phyloP scores from a whole-genome alignment of 2,329 filamentous ascomycete genomes.

The Alternaria dauci region DNA sequence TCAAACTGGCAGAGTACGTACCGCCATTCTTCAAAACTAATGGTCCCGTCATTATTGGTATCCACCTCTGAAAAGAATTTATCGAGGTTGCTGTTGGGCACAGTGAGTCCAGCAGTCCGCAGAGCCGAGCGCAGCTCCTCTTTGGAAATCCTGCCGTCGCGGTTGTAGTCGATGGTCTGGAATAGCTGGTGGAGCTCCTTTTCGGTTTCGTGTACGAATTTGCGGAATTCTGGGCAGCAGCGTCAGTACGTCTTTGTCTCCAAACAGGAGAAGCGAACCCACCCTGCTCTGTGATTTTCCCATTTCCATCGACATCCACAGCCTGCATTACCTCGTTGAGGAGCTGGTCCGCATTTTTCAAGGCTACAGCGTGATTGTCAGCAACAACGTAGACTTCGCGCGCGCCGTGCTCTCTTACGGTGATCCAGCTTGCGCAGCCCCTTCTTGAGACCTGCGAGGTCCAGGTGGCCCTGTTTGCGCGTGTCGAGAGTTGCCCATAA shows the following conservation, averaged over 20 bases:
- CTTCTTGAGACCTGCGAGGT: constrained; percentile 83
- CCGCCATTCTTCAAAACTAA: constrained; percentile 97
- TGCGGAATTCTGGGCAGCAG: constrained; percentile 75
- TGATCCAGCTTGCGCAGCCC: constrained; percentile 91
- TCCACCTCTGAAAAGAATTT: constrained; percentile 92
- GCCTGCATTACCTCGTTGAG: constrained; percentile 80
- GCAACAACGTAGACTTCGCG: constrained; percentile 13
- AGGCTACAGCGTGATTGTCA: constrained; percentile 57
- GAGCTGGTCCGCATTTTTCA: constrained; percentile 92
- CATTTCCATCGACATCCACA: constrained; percentile 87
- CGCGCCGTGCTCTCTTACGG: constrained; percentile 65
- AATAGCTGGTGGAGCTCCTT: constrained; percentile 83
- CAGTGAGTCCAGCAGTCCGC: constrained; percentile 76
- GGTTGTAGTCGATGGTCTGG: constrained; percentile 82
- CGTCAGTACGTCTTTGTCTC: constrained; percentile 24
- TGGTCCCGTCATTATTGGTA: constrained; percentile 82
- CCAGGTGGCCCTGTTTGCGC: constrained; percentile 77
- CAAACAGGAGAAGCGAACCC: constrained; percentile 21
- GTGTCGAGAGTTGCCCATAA: constrained; percentile 87
- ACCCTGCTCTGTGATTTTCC: constrained; percentile 91
- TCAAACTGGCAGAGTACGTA: constrained; percentile 58
- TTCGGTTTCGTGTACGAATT: constrained; percentile 88
- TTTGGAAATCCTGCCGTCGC: constrained; percentile 86
- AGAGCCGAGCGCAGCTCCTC: constrained; percentile 84
- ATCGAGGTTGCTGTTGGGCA: constrained; percentile 79